phyloP scores from a whole-genome alignment of 148 eudicot genomes.

The Cornus controversa region DNA sequence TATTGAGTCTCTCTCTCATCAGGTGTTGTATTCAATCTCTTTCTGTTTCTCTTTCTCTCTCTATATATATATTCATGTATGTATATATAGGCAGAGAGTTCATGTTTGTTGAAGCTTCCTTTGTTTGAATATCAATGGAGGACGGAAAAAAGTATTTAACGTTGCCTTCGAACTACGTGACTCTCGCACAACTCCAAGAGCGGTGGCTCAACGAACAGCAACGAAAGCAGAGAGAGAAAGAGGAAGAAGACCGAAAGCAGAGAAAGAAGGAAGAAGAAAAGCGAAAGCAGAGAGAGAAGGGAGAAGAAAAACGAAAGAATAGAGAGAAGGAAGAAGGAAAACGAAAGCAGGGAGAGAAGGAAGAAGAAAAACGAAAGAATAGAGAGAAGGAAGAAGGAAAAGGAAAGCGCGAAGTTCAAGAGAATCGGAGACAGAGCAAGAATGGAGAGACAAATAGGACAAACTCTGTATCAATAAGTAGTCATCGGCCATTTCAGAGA shows the following conservation, averaged over 20 bases:
- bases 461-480: neutral
- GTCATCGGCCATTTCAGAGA: neutral
- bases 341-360: neutral
- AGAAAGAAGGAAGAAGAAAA: neutral
- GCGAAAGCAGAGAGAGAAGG: neutral
- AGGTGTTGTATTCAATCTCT: too few species aligned
- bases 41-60: neutral
- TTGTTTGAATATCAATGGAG: constrained; percentile 2
- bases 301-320: neutral
- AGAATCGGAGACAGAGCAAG: neutral
- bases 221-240: neutral
- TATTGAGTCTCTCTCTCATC: neutral
- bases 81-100: too few species aligned
- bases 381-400: neutral
- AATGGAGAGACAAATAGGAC: neutral
- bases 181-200: constrained; percentile 22
- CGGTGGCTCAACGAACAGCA: constrained; percentile 19
- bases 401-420: neutral
- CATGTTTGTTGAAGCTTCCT: neutral
- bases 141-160: neutral
- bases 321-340: neutral
- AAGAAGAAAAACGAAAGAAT: neutral
- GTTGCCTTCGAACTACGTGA: constrained; percentile 24
- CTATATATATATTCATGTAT: neutral
- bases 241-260: neutral